Conservation (phyloP, 1,139 yeast species). For the Blastobotrys ciferrii region DNA sequence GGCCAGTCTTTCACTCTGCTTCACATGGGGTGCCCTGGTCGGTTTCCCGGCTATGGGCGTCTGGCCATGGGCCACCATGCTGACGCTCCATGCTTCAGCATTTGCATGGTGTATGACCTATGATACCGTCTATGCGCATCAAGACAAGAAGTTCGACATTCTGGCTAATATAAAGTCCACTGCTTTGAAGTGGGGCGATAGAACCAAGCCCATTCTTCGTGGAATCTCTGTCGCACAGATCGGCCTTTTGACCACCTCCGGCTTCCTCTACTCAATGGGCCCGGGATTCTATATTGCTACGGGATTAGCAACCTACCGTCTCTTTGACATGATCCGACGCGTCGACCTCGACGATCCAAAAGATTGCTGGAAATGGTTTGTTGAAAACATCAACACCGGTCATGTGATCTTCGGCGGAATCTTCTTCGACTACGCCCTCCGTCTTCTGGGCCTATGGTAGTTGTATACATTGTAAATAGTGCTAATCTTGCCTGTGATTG, state of each 20-base stretch:
- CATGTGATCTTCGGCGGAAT: slow-evolving; percentile 75
- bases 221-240: slow-evolving; percentile 67
- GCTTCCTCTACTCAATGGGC: slow-evolving; percentile 78
- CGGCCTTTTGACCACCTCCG: slow-evolving; percentile 63
- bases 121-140: slow-evolving; percentile 97
- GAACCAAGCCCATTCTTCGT: slow-evolving; percentile 65
- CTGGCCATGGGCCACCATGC: slow-evolving; percentile 66
- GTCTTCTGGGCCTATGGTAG: slow-evolving; percentile 40
- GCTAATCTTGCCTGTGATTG: too few species aligned
- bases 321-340: slow-evolving; percentile 60
- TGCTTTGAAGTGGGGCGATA: slow-evolving; percentile 88
- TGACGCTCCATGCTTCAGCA: slow-evolving; percentile 72
- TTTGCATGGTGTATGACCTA: slow-evolving; percentile 93
- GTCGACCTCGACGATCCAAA: slow-evolving; percentile 79
- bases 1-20: slow-evolving; percentile 73
- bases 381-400: slow-evolving; percentile 77
- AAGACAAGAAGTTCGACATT: slow-evolving; percentile 84
- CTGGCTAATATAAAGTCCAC: slow-evolving; percentile 92
- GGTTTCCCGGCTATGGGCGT: slow-evolving; percentile 97
- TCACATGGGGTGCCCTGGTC: slow-evolving; percentile 90
- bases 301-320: slow-evolving; percentile 63
- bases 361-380: slow-evolving; percentile 80
- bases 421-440: slow-evolving; percentile 64
- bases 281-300: slow-evolving; percentile 73
- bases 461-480: neutral